Evolutionary conservation across 331 rosid genomes (phyloP).

Genomic region (Acacia concinna): DNA sequence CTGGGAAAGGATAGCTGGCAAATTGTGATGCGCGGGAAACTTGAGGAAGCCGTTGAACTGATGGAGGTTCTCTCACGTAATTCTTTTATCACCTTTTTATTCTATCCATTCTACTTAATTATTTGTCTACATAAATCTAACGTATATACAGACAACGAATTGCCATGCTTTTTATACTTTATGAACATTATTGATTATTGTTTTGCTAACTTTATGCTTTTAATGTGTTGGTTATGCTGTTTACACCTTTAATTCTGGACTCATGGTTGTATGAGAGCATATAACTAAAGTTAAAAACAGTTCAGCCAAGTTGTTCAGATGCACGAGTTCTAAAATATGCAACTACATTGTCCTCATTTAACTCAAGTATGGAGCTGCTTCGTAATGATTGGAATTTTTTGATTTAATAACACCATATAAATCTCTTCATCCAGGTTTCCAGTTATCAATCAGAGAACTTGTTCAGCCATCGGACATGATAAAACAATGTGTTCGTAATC

Average conservation of each 20-base stretch:
- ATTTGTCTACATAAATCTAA: not conserved
- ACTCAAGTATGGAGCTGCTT: not conserved
- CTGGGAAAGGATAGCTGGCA: slow-evolving; percentile 50
- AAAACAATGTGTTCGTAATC: slow-evolving; percentile 56
- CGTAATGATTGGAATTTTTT: slow-evolving; percentile 13
- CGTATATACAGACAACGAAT: not conserved
- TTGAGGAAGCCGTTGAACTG: slow-evolving; percentile 67
- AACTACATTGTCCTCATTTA: not conserved
- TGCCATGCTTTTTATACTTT: not conserved
- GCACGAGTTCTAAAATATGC: not conserved
- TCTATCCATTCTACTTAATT: not conserved
- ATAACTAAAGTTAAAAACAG: not conserved
- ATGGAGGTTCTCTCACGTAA: slow-evolving; percentile 86
- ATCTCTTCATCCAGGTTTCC: slow-evolving; percentile 67
- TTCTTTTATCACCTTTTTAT: not conserved
- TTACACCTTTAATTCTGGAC: not conserved
- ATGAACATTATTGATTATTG: too few relatives aligned
- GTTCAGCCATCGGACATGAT: slow-evolving; percentile 66
- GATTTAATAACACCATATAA: slow-evolving; percentile 34
- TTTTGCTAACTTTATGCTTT: not conserved
- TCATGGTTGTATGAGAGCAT: not conserved
- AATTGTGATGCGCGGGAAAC: slow-evolving; percentile 42
- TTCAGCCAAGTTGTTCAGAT: not conserved
- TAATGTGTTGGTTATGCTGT: not conserved
- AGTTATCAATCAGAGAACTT: slow-evolving; percentile 59